Base-by-base conservation (phyloP, 441 rosid species). In the Aquilaria agallochum region DNA sequence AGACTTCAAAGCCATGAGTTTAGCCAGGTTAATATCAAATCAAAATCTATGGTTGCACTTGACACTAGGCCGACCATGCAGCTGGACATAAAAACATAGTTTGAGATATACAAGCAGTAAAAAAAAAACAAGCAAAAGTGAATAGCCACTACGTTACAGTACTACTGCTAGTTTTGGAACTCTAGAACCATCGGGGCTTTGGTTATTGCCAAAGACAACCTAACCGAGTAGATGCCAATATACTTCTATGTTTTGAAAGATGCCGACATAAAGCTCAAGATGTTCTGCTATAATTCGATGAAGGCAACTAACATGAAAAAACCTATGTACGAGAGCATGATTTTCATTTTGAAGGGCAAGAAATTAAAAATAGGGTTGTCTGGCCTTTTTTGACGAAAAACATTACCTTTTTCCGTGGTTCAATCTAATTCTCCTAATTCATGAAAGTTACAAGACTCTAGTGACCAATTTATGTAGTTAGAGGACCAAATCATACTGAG, bases 161-260 rank as follows among this genome's bases (percentile, higher is more conserved):
- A 48, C 32, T 10, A 83, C 94, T 12, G 62, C 82, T 11, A 75
- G 78, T 33, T 80, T 90, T 2, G 85, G 90, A 33, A 71, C 80
- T 3, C 58, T 86, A 31, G 97, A 96, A 32, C 97, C 97, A 4
- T 91, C 52, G 97, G 97, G 32, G 61, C 86, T 67, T 77, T 83
- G 1, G 92, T 86, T 53, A 75, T 91, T 1, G 90, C 97, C 0
- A 85, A 85, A 50, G 64, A 76, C 2, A 50, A 62, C 42, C 86
- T 78, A 34, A 44, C 83, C 0, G 97, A 91, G 72, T 82, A 81
- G 13, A 91, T 96, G 1, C 89, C 96, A 1, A 72, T 91, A 33
- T 86, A 78, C 74, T 91, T 91, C 74, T 85, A 87, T 11, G 72
- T 88, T 6, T 75, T 76, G 8, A 86, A 83, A 40, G 79, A 83